Evolutionary conservation across 169 alveolate genomes (phyloP).

Genomic region (Plasmodium gallinaceum): DNA sequence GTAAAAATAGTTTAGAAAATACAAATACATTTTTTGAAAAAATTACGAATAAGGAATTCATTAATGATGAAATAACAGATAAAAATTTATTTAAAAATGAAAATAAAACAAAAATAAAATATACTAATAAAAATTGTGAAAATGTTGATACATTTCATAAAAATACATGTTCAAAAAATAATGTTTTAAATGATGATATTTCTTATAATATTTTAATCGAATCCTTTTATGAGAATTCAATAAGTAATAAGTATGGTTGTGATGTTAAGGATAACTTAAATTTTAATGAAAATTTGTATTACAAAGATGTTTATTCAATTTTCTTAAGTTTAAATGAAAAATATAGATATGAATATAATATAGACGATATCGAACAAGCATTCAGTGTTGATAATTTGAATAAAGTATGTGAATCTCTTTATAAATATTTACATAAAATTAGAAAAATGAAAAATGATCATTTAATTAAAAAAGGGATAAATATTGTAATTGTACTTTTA

Average conservation of each 20-base stretch:
- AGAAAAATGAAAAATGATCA: slow-evolving; percentile 32
- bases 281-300: too few species aligned
- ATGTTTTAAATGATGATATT: neutral
- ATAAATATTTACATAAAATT: slow-evolving; percentile 21
- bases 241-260: neutral
- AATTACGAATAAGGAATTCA: neutral
- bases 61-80: neutral
- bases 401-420: slow-evolving; percentile 34
- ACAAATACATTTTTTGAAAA: neutral
- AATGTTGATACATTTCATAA: neutral
- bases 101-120: neutral
- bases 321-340: neutral
- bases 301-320: too few species aligned
- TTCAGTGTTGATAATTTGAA: slow-evolving; percentile 29
- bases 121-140: slow-evolving; percentile 4
- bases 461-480: neutral
- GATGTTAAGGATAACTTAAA: neutral
- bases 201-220: neutral
- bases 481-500: slow-evolving; percentile 25
- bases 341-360: slow-evolving; percentile 6
- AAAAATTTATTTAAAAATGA: neutral
- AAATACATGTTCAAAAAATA: slow-evolving; percentile 3
- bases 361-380: slow-evolving; percentile 53
- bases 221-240: neutral
- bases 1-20: too few species aligned